Percentiles rank a stretch among this genome's conserved stretches.
Evolutionary conservation across 2,329 filamentous ascomycete species (phyloP).

Genomic region (Camillea tinctor): DNA sequence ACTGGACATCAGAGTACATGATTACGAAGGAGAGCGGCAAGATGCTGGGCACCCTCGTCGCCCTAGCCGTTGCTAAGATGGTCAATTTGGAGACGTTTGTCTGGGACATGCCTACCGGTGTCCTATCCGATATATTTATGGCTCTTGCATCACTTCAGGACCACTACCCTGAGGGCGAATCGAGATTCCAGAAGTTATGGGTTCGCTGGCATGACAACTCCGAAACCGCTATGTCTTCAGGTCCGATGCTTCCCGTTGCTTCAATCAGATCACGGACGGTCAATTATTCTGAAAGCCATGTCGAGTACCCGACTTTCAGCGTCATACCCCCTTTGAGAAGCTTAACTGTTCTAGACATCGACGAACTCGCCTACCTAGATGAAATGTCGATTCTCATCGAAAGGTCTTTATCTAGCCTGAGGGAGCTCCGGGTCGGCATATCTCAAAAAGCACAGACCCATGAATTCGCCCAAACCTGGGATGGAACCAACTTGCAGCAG

Average conservation of each 20-base stretch:
- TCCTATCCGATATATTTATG: conserved; percentile 78
- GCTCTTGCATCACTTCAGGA: conserved; percentile 70
- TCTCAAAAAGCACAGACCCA: conserved; percentile 46
- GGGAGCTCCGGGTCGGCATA: conserved; percentile 73
- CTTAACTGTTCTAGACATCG: conserved; percentile 75
- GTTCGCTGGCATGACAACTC: conserved; percentile 81
- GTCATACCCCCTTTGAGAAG: conserved; percentile 73
- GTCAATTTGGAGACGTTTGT: conserved; percentile 76
- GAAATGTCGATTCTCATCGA: conserved; percentile 78
- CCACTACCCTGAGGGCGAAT: conserved; percentile 54
- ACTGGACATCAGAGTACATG: conserved; percentile 80
- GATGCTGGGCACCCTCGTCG: conserved; percentile 82
- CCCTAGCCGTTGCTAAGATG: conserved; percentile 78
- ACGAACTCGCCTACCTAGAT: conserved; percentile 78
- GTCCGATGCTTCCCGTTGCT: conserved; percentile 16
- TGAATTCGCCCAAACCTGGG: conserved; percentile 62
- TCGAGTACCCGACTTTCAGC: conserved; percentile 79
- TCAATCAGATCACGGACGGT: conserved; percentile 37
- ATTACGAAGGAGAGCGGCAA: conserved; percentile 82
- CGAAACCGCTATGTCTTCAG: conserved; percentile 39
- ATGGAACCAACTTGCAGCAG: conserved; percentile 60
- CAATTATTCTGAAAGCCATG: conserved; percentile 53
- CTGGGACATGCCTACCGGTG: conserved; percentile 88
- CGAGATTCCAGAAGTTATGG: conserved; percentile 72
- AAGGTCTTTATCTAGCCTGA: conserved; percentile 62